A percentile compares a stretch with the other conserved stretches of the same genome.
Conservation (phyloP, 441 rosid genomes). For the Theobroma grandiflorum region DNA sequence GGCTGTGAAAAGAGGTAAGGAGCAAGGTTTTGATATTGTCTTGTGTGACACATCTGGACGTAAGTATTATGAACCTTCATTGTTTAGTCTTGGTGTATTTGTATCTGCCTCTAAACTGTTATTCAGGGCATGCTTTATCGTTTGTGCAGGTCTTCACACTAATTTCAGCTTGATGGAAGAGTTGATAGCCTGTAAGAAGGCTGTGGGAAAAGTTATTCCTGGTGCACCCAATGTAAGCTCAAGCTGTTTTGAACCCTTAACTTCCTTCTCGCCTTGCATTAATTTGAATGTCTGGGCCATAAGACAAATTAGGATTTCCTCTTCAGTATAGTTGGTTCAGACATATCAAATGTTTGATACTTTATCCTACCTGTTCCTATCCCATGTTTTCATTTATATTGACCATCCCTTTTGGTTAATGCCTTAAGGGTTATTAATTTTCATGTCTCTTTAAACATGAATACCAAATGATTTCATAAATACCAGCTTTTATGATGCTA, state of each 20-base stretch:
- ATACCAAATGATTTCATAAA: background rate
- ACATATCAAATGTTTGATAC: background rate
- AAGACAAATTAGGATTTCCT: conserved; percentile 12
- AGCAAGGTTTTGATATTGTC: conserved; percentile 83
- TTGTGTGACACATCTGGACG: conserved; percentile 98
- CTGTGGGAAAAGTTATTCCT: conserved; percentile 73
- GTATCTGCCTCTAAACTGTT: conserved; percentile 28
- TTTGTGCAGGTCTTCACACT: conserved; percentile 82
- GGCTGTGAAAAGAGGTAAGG: conserved; percentile 93
- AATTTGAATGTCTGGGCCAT: conserved; percentile 27
- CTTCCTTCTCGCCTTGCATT: conserved; percentile 4
- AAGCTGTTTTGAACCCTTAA: conserved; percentile 18
- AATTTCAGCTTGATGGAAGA: conserved; percentile 97
- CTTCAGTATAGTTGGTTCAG: conserved; percentile 1
- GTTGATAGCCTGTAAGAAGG: conserved; percentile 88
- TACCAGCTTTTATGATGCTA: background rate
- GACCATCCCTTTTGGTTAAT: background rate
- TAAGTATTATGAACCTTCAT: conserved; percentile 49
- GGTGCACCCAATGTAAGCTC: conserved; percentile 88
- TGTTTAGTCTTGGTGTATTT: conserved; percentile 10
- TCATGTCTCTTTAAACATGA: background rate
- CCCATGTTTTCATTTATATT: background rate
- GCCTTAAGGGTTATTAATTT: background rate
- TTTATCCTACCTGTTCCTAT: background rate
- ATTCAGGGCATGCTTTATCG: conserved; percentile 14